Conservation (phyloP, 2,329 filamentous ascomycete species). For the Microascus cirrosus region DNA sequence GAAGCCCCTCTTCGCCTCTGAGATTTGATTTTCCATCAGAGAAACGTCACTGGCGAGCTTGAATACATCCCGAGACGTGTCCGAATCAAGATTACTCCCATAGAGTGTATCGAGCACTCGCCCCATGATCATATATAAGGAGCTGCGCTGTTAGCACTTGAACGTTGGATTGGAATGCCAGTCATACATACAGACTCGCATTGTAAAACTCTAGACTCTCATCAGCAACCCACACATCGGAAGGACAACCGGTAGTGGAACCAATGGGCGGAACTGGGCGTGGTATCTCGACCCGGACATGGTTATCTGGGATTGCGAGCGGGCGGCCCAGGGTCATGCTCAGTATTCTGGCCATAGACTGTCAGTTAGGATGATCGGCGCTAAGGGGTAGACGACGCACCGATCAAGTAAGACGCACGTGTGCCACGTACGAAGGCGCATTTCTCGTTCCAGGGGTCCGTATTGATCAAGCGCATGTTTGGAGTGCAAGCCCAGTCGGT, state of each 20-base stretch:
- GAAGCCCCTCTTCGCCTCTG: not conserved
- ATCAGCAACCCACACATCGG: not conserved
- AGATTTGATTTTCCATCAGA: not conserved
- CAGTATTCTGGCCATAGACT: not conserved
- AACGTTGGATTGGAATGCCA: not conserved
- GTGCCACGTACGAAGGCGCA: conserved; percentile 3
- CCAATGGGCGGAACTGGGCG: not conserved
- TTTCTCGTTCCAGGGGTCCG: not conserved
- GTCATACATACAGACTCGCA: not conserved
- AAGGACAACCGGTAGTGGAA: not conserved
- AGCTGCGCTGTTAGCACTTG: not conserved
- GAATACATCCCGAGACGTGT: not conserved
- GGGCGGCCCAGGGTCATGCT: conserved; percentile 5
- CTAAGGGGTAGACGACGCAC: not conserved
- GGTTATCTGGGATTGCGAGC: conserved; percentile 2
- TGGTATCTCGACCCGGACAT: conserved; percentile 1
- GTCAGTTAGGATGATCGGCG: not conserved
- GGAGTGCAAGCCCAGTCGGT: conserved; percentile 20
- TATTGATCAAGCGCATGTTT: not conserved
- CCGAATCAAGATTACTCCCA: conserved; percentile 3
- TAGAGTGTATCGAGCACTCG: conserved; percentile 1
- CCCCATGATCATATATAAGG: conserved; percentile 2
- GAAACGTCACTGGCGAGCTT: not conserved
- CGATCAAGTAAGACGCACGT: conserved; percentile 4
- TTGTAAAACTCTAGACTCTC: conserved; percentile 2